These are phyloP conservation scores for Acacia crassicarpa DNA, from an alignment of 306 rosid species.

Conservation along the genomic window DNA sequence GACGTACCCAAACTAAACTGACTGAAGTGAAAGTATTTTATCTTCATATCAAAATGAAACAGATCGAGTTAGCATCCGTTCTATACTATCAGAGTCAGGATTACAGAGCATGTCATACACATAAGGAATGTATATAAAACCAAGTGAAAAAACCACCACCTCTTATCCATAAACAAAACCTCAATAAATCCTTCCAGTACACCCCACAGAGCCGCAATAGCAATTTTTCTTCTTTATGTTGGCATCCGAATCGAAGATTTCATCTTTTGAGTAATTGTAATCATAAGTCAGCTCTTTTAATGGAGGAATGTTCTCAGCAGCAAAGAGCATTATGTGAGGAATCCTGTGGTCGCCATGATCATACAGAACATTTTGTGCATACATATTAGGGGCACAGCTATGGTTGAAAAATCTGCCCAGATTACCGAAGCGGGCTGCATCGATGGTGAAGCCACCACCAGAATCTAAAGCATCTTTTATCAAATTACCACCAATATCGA, in stretches of 20 bases:
- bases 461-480: conserved; percentile 34
- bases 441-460: conserved; percentile 56
- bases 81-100: background rate
- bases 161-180: background rate
- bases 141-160: background rate
- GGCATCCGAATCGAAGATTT: conserved; percentile 56
- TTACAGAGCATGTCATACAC: background rate
- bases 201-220: conserved; percentile 57
- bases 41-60: background rate
- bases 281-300: conserved; percentile 60
- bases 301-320: conserved; percentile 61
- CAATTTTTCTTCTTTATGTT: conserved; percentile 67
- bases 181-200: conserved; percentile 73
- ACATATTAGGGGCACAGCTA: conserved; percentile 74
- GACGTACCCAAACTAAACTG: background rate
- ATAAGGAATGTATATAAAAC: background rate
- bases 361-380: conserved; percentile 63
- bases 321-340: conserved; percentile 74
- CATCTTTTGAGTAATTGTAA: conserved; percentile 57
- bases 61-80: background rate
- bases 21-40: background rate
- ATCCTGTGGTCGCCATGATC: conserved; percentile 65
- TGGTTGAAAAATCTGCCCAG: conserved; percentile 77
- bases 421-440: conserved; percentile 62
- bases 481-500: conserved; percentile 57